Base-by-base conservation (phyloP, 1,284 basidiomycete genomes). In the Rhodotorula sp. region DNA sequence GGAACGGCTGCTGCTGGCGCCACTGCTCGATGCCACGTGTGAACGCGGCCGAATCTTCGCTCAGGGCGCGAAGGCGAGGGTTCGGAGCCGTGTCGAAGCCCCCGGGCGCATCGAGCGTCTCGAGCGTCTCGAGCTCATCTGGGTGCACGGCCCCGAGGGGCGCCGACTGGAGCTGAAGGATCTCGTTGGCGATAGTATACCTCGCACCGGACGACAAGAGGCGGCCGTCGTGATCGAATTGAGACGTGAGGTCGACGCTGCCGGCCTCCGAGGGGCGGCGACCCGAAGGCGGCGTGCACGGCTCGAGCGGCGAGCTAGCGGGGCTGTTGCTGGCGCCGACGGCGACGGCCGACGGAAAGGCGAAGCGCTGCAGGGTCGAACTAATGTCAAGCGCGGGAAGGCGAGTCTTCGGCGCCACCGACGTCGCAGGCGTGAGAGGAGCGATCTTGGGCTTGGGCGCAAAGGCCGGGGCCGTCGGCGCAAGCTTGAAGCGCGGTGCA, bases 111-210 rank as follows among this genome's bases (percentile, higher is more conserved):
- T 17, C 44, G 44, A 46, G 4, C 19, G 25, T 17, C 17, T 13
- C 59, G 48, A 60, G 59, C 27, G 44, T 25, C 45, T 45, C 52
- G 58, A 46, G 23, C 14, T 42, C 23, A 53, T 61, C 50, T 23
- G 48, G 41, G 66, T 64, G 48, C 48, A 48, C 1, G 44, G 58
- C n/a, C 17, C 48, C 44, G 34, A 64, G 49, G 27, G 61, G 57
- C 14, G 55, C 34, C 3, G 44, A 44, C 54, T 73, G 74, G 16
- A 75, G 67, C 42, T 64, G 61, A 27, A 71, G 67, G 50, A 74
- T 74, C 66, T 74, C 73, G 46, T 74, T 71, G 48, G 73, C 73
- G 45, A 74, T 72, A 8, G 42, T 50, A 68, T 73, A 70, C 34
- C 34, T 45, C 10, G 62, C 60, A 34, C 63, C 64, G 16, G 55